Evolutionary conservation across 2,329 filamentous ascomycete species (phyloP), one percentile per base, ranked within the genome.

Genomic region (Penicillium sp.): DNA sequence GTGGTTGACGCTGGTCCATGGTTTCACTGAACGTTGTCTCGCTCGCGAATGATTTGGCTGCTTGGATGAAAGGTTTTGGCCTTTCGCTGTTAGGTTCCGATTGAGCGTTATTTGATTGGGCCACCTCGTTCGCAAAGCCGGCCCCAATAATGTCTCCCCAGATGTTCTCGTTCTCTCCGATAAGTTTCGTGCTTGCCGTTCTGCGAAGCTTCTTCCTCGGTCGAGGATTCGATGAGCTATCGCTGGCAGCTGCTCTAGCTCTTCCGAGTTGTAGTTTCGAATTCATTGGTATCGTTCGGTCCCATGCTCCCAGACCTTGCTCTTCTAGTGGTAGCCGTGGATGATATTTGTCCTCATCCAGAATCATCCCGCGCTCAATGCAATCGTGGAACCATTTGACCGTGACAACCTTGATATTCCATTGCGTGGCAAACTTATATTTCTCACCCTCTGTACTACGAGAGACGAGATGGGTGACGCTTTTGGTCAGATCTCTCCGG

Each of bases 331-430:
- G 87, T 19, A 94, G 75, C 28, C 85, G 80, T 1, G 92, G 93
- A 72, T 96, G 88, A 75, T 96, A 99, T 61, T 86, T 87, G n/a
- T 81, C 78, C 75, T 98, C 95, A 58, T 97, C 91, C 22, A 99
- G 80, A 22, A 93, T 90, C 92, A 99, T 95, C 59, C 93, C 92
- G 64, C 95, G 85, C 65, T 90, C 85, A 61, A 95, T 77, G 70
- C 91, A 94, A 71, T 97, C 91, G 54, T 88, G 81, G 40, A 98
- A 84, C 95, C 95, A 99, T 72, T 93, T 89, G 37, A 91, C 76
- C 1, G 90, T 88, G 26, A 99, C 92, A 26, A 93, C 86, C 55
- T 87, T 87, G 66, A 97, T 86, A 49, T 84, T 83, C 93, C 95
- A 99, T 68, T 84, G 84, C 67, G 86, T 87, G n/a, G 94, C 95